Percentiles rank a stretch among this genome's conserved stretches.
Evolutionary conservation across 2,329 filamentous ascomycete species (phyloP).

Genomic region (Aspergillus calidoustus): DNA sequence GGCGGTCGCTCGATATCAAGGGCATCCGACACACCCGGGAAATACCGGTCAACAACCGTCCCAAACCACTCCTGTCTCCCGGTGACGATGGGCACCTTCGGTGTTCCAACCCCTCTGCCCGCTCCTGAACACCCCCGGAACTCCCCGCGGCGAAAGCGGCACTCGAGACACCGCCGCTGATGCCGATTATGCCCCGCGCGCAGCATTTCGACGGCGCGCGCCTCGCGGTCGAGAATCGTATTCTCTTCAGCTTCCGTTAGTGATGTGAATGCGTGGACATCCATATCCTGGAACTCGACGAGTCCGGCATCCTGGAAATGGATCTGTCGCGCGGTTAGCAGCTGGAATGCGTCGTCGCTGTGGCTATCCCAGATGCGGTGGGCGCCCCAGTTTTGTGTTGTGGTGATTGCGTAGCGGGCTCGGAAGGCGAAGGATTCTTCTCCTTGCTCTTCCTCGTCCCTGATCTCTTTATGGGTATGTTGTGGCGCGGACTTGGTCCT

Average conservation of each 20-base stretch:
- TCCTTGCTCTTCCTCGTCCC: neutral
- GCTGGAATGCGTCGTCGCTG: neutral
- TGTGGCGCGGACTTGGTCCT: neutral
- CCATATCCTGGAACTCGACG: neutral
- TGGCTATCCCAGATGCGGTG: neutral
- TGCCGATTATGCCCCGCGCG: neutral
- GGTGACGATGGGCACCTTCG: neutral
- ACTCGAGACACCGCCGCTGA: neutral
- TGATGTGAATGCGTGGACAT: neutral
- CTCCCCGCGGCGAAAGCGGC: constrained; percentile 1
- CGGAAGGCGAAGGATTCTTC: neutral
- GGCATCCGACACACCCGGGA: neutral
- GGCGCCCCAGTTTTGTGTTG: neutral
- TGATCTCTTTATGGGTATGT: neutral
- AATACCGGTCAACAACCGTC: constrained; percentile 1
- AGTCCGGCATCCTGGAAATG: neutral
- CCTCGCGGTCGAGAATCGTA: neutral
- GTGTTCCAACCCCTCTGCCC: neutral
- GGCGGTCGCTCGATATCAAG: neutral
- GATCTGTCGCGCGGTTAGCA: neutral
- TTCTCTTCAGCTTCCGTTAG: neutral
- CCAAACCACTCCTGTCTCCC: neutral
- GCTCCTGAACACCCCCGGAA: neutral
- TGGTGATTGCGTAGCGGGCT: neutral
- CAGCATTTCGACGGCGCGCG: neutral